Base-by-base conservation (phyloP, 2,329 filamentous ascomycete genomes). In the Ophiocordyceps camponoti-floridani region DNA sequence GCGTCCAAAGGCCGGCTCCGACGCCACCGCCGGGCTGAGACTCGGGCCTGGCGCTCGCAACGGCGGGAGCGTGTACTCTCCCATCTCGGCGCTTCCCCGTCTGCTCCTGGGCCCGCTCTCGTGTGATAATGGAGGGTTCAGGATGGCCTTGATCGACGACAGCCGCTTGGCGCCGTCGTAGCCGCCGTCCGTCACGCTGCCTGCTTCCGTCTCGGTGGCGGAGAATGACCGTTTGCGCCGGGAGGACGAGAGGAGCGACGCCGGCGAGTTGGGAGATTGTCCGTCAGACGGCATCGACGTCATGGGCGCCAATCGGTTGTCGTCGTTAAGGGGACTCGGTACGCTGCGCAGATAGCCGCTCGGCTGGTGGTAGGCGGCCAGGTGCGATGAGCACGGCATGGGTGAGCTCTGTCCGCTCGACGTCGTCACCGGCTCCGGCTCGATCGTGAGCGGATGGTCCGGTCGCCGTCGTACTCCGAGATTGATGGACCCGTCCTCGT, bases 131-230 rank as follows among this genome's bases (percentile, higher is more conserved):
- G 62, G 54, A 3, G 77, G 77, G 49, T 86, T 87, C 12, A 88
- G 63, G 41, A 87, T 80, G 5, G 82, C 83, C 50, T 79, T 83
- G 48, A 87, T 87, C 3, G 81, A 84, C 16, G 79, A 84, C 4
- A 86, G 62, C 13, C 82, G 75, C 56, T 82, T 72, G 40, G 74
- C 62, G 35, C 62, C 62, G 26, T 75, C 69, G 23, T 66, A 61
- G 2, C 63, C 62, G n/a, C 54, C 52, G 35, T 68, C 63, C 30
- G 56, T 53, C 8, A 51, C 46, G n/a, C 47, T 53, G 18, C 58
- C 54, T n/a, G 56, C 54, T 35, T 77, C 73, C 18, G 67, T 68
- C 45, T 79, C 75, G 1, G 70, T 64, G 0, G 70, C 66, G 0
- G 79, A 82, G 50, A 83, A 80, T 0, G 79, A 82, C 6, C 81